Conservation (phyloP, 352 stramenopile genomes). For the Globisporangium paroecandrum region DNA sequence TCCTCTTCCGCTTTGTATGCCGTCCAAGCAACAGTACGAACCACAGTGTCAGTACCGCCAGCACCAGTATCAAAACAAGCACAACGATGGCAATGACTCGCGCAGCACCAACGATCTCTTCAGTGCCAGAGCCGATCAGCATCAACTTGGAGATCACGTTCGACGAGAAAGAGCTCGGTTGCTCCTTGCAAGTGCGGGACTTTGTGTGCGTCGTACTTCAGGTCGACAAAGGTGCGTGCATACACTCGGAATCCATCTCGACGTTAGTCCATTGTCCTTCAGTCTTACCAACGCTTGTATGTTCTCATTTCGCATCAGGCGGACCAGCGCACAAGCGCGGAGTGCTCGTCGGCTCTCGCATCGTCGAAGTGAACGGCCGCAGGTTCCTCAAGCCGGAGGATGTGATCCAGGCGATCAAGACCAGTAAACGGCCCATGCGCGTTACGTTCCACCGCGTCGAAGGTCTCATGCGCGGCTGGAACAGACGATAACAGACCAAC, state of each 20-base stretch:
- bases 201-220: conserved; percentile 59
- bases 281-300: background rate
- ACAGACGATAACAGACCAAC: conserved; percentile 10
- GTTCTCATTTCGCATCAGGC: conserved; percentile 16
- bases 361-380: conserved; percentile 65
- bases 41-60: background rate
- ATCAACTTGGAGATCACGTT: conserved; percentile 59
- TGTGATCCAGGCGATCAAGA: conserved; percentile 47
- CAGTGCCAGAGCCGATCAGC: conserved; percentile 53
- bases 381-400: conserved; percentile 46
- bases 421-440: conserved; percentile 48
- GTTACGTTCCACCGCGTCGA: conserved; percentile 77
- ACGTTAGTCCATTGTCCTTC: background rate
- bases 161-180: conserved; percentile 56
- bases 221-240: conserved; percentile 40
- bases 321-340: conserved; percentile 50
- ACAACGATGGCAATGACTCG: background rate
- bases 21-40: conserved; percentile 21
- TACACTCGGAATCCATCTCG: background rate
- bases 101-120: conserved; percentile 39
- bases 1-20: conserved; percentile 67
- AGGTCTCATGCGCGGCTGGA: conserved; percentile 72
- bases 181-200: conserved; percentile 42
- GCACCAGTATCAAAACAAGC: background rate
- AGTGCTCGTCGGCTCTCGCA: conserved; percentile 62